Base-by-base conservation (phyloP, 768 basidiomycete genomes). In the Boletus barrowsii region DNA sequence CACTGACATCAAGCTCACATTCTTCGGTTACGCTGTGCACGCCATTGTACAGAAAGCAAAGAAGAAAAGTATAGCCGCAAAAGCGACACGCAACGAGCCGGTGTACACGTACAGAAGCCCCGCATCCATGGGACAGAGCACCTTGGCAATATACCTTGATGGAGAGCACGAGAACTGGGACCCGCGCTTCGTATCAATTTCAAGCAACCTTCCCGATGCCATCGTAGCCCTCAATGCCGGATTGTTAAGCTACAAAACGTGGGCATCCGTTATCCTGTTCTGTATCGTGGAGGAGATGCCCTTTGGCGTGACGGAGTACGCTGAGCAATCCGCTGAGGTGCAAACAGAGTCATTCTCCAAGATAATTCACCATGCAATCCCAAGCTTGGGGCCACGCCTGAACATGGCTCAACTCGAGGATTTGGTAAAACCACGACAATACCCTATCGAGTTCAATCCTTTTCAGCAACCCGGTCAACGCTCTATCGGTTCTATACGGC, bases 181-280 rank as follows among this genome's bases (percentile, higher is more conserved):
- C 3, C 66, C 64, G 39, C 62, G 62, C 40, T 60, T 65, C 30
- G 35, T 41, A 10, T 58, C 67, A 22, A 41, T 65, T 17, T 33
- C 35, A 22, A 47, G 60, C 20, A 55, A 49, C 40, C 46, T 59
- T 24, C 75, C 79, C 1, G 75, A 80, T 57, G 79, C 73, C 17
- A 65, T 80, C 49, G 59, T 80, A 35, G 76, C 68, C 3, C 63
- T 68, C 42, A 75, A 77, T 55, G 75, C 76, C 3, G 76, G 74
- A 26, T 58, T 77, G 22, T 64, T 67, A 32, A 59, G 68, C 32
- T 76, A 76, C 56, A 54, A 50, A 4, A 60, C 68, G 14, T 80
- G 79, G 78, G 49, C 59, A 3, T 60, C 63, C 30, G 75, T 73
- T 42, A 64, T 76, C 51, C 39, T 67, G 36, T 73, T 66, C 36